Evolutionary conservation across 2,329 filamentous ascomycete species (phyloP).

Genomic region (Cercospora citrullina): DNA sequence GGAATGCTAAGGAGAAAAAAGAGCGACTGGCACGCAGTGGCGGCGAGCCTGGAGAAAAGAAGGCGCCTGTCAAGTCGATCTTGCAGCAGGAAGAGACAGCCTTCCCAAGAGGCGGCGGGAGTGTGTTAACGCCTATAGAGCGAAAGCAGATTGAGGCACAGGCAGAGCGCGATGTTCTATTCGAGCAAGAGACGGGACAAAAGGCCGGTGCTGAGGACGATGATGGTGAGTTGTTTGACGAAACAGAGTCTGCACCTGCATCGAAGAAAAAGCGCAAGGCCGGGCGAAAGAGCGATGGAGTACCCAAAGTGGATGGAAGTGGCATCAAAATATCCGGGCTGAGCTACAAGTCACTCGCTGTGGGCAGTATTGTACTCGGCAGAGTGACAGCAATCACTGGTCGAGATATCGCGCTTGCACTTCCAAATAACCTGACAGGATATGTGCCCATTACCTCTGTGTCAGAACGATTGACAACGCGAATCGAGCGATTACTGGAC

Average conservation of each 20-base stretch:
- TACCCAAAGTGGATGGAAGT: slow-evolving; percentile 44
- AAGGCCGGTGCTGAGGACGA: slow-evolving; percentile 58
- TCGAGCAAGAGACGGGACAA: slow-evolving; percentile 72
- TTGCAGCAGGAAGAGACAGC: slow-evolving; percentile 77
- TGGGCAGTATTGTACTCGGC: slow-evolving; percentile 84
- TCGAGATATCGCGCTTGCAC: slow-evolving; percentile 74
- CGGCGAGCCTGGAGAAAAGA: slow-evolving; percentile 31
- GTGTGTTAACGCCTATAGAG: slow-evolving; percentile 86
- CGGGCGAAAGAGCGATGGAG: slow-evolving; percentile 12
- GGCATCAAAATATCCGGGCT: slow-evolving; percentile 56
- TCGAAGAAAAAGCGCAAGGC: slow-evolving; percentile 55
- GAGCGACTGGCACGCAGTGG: slow-evolving; percentile 24
- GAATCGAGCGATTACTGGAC: slow-evolving; percentile 67
- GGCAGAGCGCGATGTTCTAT: slow-evolving; percentile 86
- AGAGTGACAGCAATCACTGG: slow-evolving; percentile 79
- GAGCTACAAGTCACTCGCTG: slow-evolving; percentile 73
- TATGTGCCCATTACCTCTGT: slow-evolving; percentile 91
- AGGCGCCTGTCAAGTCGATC: slow-evolving; percentile 45
- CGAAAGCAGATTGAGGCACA: slow-evolving; percentile 95
- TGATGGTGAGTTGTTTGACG: slow-evolving; percentile 49
- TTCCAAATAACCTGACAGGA: slow-evolving; percentile 91
- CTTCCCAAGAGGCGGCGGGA: slow-evolving; percentile 90
- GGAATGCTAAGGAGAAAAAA: slow-evolving; percentile 27
- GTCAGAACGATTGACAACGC: slow-evolving; percentile 74
- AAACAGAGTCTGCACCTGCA: slow-evolving; percentile 37